Evolutionary conservation across 805 yeast genomes (phyloP), one percentile per base, ranked within the genome.

Genomic region (Wickerhamiella galacta): DNA sequence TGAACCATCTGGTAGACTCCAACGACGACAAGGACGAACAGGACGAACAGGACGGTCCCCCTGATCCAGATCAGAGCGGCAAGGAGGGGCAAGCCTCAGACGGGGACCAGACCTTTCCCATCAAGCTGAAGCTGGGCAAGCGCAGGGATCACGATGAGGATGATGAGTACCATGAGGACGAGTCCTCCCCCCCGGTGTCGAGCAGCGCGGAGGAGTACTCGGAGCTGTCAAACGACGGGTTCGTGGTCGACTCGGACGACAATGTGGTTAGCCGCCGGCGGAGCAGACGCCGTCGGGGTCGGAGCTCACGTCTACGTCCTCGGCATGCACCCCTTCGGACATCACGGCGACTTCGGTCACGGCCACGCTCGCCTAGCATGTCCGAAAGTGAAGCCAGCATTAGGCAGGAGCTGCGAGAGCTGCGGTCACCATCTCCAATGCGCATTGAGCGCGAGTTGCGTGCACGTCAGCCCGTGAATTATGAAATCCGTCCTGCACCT

Each of bases 401-500:
- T 10, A 41, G 38, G 14, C 43, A 40, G 24, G 49, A 45, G 31
- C 34, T 41, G 12, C 39, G 39, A 19, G 49, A 45, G 28, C 28
- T 43, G 21, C 20, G 32, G 4, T 29, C 43, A 2, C 45, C 47
- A 2, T 29, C 41, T 4, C 42, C 44, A 3, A 23, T 33, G 19
- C 39, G 40, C 4, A 30, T 17, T 4, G 32, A 24, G 5, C 40
- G 49, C 15, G 33, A 42, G 20, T 38, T 36, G 35, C 35, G 49
- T 4, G 33, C 36, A 12, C 42, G 47, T 2, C 33, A 44, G 16
- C 48, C 47, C n/a, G 46, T 45, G 2, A 36, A 45, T 33, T 45
- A 45, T 25, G 35, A 37, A n/a, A 44, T 45, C 27, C 43, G 41
- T 9, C 47, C 49, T 3, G 47, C 49, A 6, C 49, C 49, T 8